phyloP scores from a whole-genome alignment of 129 eudicot genomes.

The Flaveria ramosissima region DNA sequence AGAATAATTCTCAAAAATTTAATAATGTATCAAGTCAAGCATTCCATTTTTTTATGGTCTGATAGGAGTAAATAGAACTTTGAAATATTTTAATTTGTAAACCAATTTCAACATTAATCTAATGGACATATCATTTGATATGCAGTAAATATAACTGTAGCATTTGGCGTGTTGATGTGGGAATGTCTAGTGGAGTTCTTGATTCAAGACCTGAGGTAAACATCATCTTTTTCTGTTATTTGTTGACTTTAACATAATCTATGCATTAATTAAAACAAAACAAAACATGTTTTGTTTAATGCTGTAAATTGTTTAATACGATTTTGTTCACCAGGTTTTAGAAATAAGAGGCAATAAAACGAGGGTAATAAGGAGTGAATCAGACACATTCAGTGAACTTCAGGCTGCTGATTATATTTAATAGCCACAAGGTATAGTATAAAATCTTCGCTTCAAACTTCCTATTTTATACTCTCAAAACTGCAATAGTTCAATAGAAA shows the following conservation, averaged over 20 bases:
- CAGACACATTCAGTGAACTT: slow-evolving; percentile 58
- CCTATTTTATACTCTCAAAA: slow-evolving; percentile 10
- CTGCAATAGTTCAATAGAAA: background rate
- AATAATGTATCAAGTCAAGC: background rate
- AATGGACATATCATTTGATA: background rate
- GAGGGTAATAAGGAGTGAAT: slow-evolving; percentile 66
- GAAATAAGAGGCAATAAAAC: slow-evolving; percentile 76
- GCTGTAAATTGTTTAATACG: slow-evolving; percentile 9
- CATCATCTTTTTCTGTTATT: slow-evolving; percentile 9
- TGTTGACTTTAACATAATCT: background rate
- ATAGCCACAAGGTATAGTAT: slow-evolving; percentile 40
- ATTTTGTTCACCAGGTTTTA: slow-evolving; percentile 57
- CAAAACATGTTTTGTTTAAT: slow-evolving; percentile 13
- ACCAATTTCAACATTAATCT: background rate
- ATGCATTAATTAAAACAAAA: background rate
- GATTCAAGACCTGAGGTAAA: slow-evolving; percentile 96
- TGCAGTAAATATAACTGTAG: slow-evolving; percentile 84
- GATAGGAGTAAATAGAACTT: too few relatives aligned
- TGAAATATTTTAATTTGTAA: background rate
- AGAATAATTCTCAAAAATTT: too few relatives aligned
- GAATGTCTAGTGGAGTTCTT: slow-evolving; percentile 99
- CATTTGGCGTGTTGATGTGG: slow-evolving; percentile 97
- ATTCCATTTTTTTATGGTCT: background rate
- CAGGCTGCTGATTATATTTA: slow-evolving; percentile 72
- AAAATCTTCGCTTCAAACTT: slow-evolving; percentile 15